phyloP scores from a whole-genome alignment of 371 early-diverging fungal genomes.

The Furculomyces boomerangus region DNA sequence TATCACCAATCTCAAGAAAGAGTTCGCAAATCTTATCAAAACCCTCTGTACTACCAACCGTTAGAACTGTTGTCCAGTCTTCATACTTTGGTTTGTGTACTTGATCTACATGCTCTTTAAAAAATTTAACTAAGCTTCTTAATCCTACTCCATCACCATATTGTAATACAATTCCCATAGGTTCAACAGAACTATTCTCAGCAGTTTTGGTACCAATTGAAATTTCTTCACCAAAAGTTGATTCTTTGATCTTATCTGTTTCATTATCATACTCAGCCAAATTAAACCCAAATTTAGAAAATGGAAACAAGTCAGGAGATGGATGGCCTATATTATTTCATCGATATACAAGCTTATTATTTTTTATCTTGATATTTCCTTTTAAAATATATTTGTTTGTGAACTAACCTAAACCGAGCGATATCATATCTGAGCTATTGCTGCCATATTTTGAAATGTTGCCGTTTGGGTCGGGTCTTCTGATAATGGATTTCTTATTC shows the following conservation, averaged over 20 bases:
- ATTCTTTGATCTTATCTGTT: conserved; percentile 10
- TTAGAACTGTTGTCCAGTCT: conserved; percentile 34
- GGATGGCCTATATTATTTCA: too few species aligned
- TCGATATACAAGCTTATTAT: too few species aligned
- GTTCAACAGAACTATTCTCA: conserved; percentile 5
- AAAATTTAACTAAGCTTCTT: conserved; percentile 7
- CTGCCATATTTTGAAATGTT: too few species aligned
- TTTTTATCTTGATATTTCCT: too few species aligned
- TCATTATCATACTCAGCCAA: too few species aligned
- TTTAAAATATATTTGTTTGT: too few species aligned
- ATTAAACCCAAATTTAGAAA: conserved; percentile 23
- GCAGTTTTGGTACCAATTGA: not conserved
- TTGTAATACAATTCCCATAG: conserved; percentile 16
- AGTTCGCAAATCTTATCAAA: conserved; percentile 37
- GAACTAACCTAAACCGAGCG: too few species aligned
- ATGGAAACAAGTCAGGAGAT: conserved; percentile 35
- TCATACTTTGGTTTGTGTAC: conserved; percentile 34
- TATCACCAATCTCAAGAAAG: conserved; percentile 34
- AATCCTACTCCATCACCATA: conserved; percentile 20
- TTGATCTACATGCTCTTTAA: conserved; percentile 23
- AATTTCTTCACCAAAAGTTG: conserved; percentile 8
- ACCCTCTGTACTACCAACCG: conserved; percentile 37
- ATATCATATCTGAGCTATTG: too few species aligned
- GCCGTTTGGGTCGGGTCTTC: too few species aligned
- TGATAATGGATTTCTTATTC: too few species aligned